Conservation (phyloP, 768 basidiomycete genomes). For the Boletus rex-veris region DNA sequence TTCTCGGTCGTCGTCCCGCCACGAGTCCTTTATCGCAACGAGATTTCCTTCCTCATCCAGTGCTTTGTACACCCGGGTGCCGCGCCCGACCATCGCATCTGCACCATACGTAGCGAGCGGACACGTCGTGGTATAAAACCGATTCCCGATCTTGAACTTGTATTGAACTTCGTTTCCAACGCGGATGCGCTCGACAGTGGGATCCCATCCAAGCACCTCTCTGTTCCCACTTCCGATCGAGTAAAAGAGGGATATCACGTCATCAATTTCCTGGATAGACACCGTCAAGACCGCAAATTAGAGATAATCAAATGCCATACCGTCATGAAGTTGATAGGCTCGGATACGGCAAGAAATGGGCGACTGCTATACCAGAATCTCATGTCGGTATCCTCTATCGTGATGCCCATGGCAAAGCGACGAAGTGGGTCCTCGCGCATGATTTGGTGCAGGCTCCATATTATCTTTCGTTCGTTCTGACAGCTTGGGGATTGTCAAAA, state of each 20-base stretch:
- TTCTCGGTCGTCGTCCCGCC: not conserved
- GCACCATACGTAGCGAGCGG: not conserved
- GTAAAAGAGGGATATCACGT: constrained; percentile 5
- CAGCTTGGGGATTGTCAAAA: not conserved
- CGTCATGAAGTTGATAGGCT: not conserved
- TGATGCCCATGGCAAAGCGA: constrained; percentile 27
- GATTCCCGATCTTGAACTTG: not conserved
- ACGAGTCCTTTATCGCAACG: not conserved
- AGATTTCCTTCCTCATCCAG: not conserved
- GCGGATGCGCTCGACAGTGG: not conserved
- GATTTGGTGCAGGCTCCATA: constrained; percentile 26
- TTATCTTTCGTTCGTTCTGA: constrained; percentile 16
- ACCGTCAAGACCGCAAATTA: not conserved
- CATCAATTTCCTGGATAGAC: not conserved
- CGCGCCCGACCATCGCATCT: not conserved
- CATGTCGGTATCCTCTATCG: constrained; percentile 20
- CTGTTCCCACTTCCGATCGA: not conserved
- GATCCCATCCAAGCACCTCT: not conserved
- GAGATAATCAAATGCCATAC: not conserved
- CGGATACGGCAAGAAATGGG: not conserved
- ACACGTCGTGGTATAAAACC: not conserved
- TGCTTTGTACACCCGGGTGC: not conserved
- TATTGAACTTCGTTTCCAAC: not conserved
- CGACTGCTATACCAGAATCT: constrained; percentile 25
- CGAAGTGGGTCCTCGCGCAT: constrained; percentile 27